Evolutionary conservation across 1,139 yeast species (phyloP).

Genomic region (Scheffersomyces titani): DNA sequence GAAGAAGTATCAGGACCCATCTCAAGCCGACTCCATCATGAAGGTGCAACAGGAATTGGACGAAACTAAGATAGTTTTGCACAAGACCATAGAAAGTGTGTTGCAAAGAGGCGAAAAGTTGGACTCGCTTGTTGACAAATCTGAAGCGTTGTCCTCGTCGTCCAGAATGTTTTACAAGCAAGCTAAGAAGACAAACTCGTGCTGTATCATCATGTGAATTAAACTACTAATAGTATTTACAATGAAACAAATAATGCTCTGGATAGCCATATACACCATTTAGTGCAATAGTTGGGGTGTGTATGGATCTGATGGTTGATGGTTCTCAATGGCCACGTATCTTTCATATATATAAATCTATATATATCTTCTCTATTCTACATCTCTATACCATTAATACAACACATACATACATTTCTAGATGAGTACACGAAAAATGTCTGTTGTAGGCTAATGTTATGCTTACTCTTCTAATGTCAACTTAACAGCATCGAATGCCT

Average conservation of each 20-base stretch:
- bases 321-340: neutral
- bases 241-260: neutral
- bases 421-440: neutral
- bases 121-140: slow-evolving; percentile 91
- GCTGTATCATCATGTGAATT: slow-evolving; percentile 76
- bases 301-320: neutral
- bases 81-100: slow-evolving; percentile 92
- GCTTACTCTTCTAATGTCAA: neutral
- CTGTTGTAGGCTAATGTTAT: neutral
- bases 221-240: neutral
- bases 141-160: slow-evolving; percentile 86
- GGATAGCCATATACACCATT: neutral
- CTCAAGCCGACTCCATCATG: slow-evolving; percentile 95
- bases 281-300: neutral
- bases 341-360: neutral
- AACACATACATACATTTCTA: neutral
- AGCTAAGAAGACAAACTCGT: slow-evolving; percentile 95
- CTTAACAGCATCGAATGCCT: slow-evolving; percentile 82
- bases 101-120: slow-evolving; percentile 95
- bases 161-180: slow-evolving; percentile 95
- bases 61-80: slow-evolving; percentile 94
- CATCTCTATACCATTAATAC: neutral
- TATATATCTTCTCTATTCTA: neutral
- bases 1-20: slow-evolving; percentile 90
- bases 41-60: slow-evolving; percentile 97